A percentile compares a stretch with the other conserved stretches of the same genome.
phyloP scores from a whole-genome alignment of 2,329 filamentous ascomycete genomes.

The Sporothrix mexicana region DNA sequence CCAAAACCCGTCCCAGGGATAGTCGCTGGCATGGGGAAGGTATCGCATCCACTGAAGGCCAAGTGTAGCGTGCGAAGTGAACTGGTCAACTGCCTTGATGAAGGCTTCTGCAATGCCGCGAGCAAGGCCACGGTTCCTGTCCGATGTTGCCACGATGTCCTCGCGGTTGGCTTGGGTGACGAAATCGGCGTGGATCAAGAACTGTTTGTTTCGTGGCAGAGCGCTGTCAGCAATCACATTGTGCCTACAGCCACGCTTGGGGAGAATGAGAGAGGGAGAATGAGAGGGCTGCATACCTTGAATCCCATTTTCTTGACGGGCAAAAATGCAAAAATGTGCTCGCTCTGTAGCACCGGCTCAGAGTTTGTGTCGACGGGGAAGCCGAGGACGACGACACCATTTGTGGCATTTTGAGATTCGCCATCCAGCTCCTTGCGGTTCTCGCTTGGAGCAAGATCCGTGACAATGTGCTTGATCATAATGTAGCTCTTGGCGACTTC shows the following conservation, averaged over 20 bases:
- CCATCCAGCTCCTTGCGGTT: conserved; percentile 45
- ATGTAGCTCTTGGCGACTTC: conserved; percentile 39
- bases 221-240: too few relatives aligned
- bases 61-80: too few relatives aligned
- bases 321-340: conserved; percentile 55
- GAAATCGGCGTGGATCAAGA: conserved; percentile 59
- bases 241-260: too few relatives aligned
- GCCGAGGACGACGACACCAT: conserved; percentile 51
- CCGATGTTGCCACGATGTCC: conserved; percentile 48
- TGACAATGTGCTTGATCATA: conserved; percentile 42
- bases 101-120: conserved; percentile 49
- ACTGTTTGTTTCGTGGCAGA: too few relatives aligned
- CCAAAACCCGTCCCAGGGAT: conserved; percentile 29
- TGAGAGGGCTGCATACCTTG: conserved; percentile 39
- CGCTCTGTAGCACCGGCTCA: conserved; percentile 47
- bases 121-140: conserved; percentile 49
- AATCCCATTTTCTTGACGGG: conserved; percentile 51
- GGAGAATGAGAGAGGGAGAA: too few relatives aligned
- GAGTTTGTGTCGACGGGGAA: conserved; percentile 50
- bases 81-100: conserved; percentile 44
- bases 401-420: conserved; percentile 35
- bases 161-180: conserved; percentile 54
- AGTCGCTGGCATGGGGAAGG: conserved; percentile 22
- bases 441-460: conserved; percentile 45
- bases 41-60: conserved; percentile 51